Base-by-base conservation (phyloP, 768 basidiomycete genomes). In the Hemileccinum rubropunctum region DNA sequence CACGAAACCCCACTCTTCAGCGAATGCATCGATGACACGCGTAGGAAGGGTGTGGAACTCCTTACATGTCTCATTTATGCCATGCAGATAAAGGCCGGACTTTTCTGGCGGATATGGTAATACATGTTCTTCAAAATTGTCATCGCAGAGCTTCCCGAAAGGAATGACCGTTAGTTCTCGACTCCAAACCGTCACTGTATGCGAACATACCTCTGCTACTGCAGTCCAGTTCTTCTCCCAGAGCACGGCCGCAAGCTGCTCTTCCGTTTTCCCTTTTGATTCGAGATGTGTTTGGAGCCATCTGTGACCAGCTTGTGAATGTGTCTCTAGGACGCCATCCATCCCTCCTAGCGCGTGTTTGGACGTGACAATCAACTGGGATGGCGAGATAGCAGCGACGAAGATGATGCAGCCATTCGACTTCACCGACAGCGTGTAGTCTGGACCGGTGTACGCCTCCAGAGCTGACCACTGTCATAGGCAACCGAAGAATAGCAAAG, bases 401-500 rank as follows among this genome's bases (percentile, higher is more conserved):
- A 98, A 92, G 60, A 99, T 95, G 68, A 98, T 91, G 68, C 95
- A 98, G 8, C 95, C 95, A 54, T 98, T 98, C 0, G 91, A 92
- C 65, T 98, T 99, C 44, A 94, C 76, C 0, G 95, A 91, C 8
- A 98, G 75, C 15, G 84, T 82, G 62, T 97, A 98, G 0, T 92
- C 88, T 0, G 86, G 71, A 3, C 75, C 71, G 0, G 92, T 94
- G 52, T 91, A 79, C 4, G 69, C 63, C 54, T 86, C 77, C 33
- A 97, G 71, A 2, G 83, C 75, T 1, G 73, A 63, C 93, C 94
- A 97, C 92, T 95, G 49, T 23, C 45, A 11, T 3, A 26, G 12
- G 18, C 47, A 18, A 43, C n/a, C 17, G 17, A 46, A 14, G 2
- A 12, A 5, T n/a, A 12, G 11, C 3, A 15, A 6, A 6, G 3